Percentiles rank a stretch among this genome's conserved stretches.
Conservation (phyloP, 768 basidiomycete species). For the Mycena floridula region DNA sequence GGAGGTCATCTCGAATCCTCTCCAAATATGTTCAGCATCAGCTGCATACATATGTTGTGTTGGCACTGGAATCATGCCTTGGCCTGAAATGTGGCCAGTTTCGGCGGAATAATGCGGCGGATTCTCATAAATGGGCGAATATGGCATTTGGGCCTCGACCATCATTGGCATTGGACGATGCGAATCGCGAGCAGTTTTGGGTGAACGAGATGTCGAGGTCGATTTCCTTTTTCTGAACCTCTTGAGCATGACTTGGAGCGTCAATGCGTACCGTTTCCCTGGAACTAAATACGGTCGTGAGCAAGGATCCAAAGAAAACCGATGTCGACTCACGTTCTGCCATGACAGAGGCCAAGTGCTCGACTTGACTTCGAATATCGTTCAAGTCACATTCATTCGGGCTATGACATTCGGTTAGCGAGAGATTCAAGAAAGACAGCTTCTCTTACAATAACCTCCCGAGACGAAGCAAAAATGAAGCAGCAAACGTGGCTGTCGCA, state of each 20-base stretch:
- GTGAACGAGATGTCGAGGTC: slow-evolving; percentile 54
- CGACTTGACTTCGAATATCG: slow-evolving; percentile 72
- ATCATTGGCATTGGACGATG: slow-evolving; percentile 43
- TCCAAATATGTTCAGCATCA: slow-evolving; percentile 68
- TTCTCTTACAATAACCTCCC: slow-evolving; percentile 76
- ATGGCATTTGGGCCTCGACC: slow-evolving; percentile 44
- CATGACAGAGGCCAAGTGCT: slow-evolving; percentile 70
- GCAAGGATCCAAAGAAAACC: not conserved
- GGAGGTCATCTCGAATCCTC: slow-evolving; percentile 65
- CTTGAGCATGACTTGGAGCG: slow-evolving; percentile 85
- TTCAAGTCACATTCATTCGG: slow-evolving; percentile 77
- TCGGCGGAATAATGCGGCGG: slow-evolving; percentile 5
- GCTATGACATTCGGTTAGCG: slow-evolving; percentile 30
- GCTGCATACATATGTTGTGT: slow-evolving; percentile 23
- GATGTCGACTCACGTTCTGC: slow-evolving; percentile 56
- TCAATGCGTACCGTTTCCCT: slow-evolving; percentile 88
- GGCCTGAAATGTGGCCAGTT: slow-evolving; percentile 20
- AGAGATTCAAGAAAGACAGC: not conserved
- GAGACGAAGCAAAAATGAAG: slow-evolving; percentile 82
- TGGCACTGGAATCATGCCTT: slow-evolving; percentile 10
- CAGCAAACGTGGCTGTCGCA: slow-evolving; percentile 90
- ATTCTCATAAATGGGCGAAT: slow-evolving; percentile 53
- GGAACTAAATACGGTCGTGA: slow-evolving; percentile 50
- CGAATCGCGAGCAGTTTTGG: slow-evolving; percentile 48
- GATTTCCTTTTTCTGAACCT: slow-evolving; percentile 57